Conservation (phyloP, 345 rosid species). For the Ceriops zippeliana region DNA sequence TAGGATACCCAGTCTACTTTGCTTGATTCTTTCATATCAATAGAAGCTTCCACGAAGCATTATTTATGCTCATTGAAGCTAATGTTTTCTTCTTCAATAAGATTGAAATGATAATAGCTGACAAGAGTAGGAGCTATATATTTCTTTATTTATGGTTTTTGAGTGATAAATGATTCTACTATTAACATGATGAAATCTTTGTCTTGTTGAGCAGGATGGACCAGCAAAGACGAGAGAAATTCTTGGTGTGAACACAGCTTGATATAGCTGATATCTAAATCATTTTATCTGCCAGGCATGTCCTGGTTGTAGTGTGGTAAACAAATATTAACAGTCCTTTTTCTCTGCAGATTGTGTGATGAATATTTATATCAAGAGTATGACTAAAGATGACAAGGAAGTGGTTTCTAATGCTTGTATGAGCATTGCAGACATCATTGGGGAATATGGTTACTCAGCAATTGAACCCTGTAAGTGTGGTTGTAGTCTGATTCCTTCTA, state of each 20-base stretch:
- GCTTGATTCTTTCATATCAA: not conserved
- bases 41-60: not conserved
- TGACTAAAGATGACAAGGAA: slow-evolving; percentile 96
- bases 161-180: not conserved
- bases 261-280: slow-evolving; percentile 3
- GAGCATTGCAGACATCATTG: slow-evolving; percentile 74
- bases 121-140: not conserved
- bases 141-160: not conserved
- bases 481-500: slow-evolving; percentile 5
- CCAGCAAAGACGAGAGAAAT: slow-evolving; percentile 61
- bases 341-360: slow-evolving; percentile 63
- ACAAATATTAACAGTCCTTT: slow-evolving; percentile 20
- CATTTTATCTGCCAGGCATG: slow-evolving; percentile 1
- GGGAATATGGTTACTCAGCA: slow-evolving; percentile 74
- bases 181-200: slow-evolving; percentile 9
- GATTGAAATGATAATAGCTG: not conserved
- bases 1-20: not conserved
- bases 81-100: not conserved
- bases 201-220: slow-evolving; percentile 60
- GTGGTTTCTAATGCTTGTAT: slow-evolving; percentile 96
- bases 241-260: slow-evolving; percentile 52
- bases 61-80: not conserved
- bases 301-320: slow-evolving; percentile 8
- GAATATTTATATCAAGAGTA: slow-evolving; percentile 68
- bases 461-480: slow-evolving; percentile 78